Evolutionary conservation across 805 yeast genomes (phyloP), one percentile per base, ranked within the genome.

Genomic region (Wickerhamomyces chaumierensis): DNA sequence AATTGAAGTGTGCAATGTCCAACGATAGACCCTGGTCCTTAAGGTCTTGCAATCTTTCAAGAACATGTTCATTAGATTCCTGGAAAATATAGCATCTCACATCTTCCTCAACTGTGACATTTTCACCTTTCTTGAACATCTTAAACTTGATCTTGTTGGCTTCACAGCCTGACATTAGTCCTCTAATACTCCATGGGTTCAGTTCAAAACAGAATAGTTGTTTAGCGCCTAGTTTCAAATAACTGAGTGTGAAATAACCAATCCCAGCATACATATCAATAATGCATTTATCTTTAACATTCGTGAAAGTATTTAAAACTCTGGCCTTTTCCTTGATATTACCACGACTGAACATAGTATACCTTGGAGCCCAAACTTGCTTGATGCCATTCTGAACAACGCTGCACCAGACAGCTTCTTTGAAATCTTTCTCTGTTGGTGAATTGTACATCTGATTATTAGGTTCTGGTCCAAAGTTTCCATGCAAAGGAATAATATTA

Each of bases 321-420:
- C 95, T 57, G 13, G 74, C 68, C 55, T 85, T 85, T 51, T 85
- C 95, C 45, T 81, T 81, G 48, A 86, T 73, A 53, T 85, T 85
- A 1, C 95, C 95, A 16, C 95, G 58, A 36, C 88, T 78, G 53
- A 86, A 86, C 95, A 85, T 85, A 2, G 94, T 83, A 51, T 75
- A 79, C 39, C 68, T 55, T 2, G 95, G 95, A 5, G 90, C 84
- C 95, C 95, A 85, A 9, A 71, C 67, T 51, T 85, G 95, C 44
- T 55, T 62, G 3, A 85, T 74, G 2, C 86, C 87, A 54, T 86
- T 83, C 49, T 85, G 95, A 2, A 65, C 58, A 1, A 68, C 67
- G 11, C 66, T 57, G 48, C 87, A 81, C 95, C 95, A 85, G 47
- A 85, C 71, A 0, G 83, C 81, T 0, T 49, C 33, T 1, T 57